Evolutionary conservation across 208 protist species (phyloP), one percentile per base, ranked within the genome.

Genomic region (Wallacemonas sp.): DNA sequence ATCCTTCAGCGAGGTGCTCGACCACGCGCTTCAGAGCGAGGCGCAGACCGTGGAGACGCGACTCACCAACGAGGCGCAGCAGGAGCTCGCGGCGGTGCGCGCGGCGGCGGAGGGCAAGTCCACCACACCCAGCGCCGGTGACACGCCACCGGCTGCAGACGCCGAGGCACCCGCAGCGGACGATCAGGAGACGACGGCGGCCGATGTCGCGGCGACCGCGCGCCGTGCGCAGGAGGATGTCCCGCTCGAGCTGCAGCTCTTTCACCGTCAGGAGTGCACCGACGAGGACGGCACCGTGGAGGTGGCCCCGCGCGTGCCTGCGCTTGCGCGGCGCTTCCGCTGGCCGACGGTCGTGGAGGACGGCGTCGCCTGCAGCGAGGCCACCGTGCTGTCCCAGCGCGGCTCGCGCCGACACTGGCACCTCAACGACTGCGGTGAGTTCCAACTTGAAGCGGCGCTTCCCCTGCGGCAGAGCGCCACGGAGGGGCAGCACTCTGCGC

Each of bases 391-490:
- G 18, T 93, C 91, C 5, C 86, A 96, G 57, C 68, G 74, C 14
- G 89, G 87, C 0, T 85, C 85, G 26, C 42, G 89, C 25, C 91
- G 86, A 0, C 92, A 88, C 81, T 97, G 93, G 91, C 91, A 94
- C 67, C 72, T 97, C 29, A 91, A 97, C 71, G 93, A 97, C 79
- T 90, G 73, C 8, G 93, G 91, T 3, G 91, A 97, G 67, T 92
- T 97, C 50, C 86, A 89, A 28, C 67, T 92, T 62, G 87, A 97
- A 62, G 86, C 81, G 14, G 90, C 78, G 2, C 76, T 97, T 23
- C 87, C 87, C 1, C 50, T 93, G 3, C 18, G 11, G 1, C 41
- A 38, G 65, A 48, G 0, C 36, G 28, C 29, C 10, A 54, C 49
- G n/a, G 29, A 25, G 20, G 29, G 31, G 7, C 29, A 10, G 7